Percentiles rank a stretch among this genome's conserved stretches.
phyloP scores from a whole-genome alignment of 805 yeast genomes.

The Cephaloascus albidus region DNA sequence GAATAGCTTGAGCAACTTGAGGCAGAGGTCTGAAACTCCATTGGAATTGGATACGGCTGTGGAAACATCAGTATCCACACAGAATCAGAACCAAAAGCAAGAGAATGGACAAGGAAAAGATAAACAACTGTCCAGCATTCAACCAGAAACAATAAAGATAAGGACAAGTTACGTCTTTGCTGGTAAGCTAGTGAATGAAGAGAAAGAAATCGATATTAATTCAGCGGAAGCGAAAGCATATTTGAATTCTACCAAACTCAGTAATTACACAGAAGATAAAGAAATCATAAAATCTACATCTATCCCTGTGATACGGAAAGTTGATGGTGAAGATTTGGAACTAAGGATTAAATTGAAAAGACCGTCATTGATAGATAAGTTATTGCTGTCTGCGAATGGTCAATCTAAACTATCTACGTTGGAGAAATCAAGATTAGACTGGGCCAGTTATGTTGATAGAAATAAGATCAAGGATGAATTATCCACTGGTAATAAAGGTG shows the following conservation, averaged over 20 bases:
- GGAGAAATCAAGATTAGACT: slow-evolving; percentile 88
- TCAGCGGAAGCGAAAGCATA: slow-evolving; percentile 88
- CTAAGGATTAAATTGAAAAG: slow-evolving; percentile 57
- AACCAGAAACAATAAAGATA: slow-evolving; percentile 54
- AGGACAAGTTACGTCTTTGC: slow-evolving; percentile 82
- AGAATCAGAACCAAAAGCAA: neutral
- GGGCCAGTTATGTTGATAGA: slow-evolving; percentile 90
- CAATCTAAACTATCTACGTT: slow-evolving; percentile 75
- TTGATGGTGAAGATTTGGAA: slow-evolving; percentile 19
- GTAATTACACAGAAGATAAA: slow-evolving; percentile 5
- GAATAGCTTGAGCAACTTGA: slow-evolving; percentile 16
- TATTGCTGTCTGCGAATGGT: slow-evolving; percentile 57
- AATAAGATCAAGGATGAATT: slow-evolving; percentile 80
- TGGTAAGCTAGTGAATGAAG: slow-evolving; percentile 71
- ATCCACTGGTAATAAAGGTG: slow-evolving; percentile 73
- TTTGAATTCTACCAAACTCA: slow-evolving; percentile 41
- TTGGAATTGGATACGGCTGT: neutral
- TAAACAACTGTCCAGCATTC: slow-evolving; percentile 5
- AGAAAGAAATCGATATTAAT: slow-evolving; percentile 62
- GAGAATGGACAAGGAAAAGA: no score
- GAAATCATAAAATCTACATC: slow-evolving; percentile 12
- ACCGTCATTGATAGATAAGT: slow-evolving; percentile 68
- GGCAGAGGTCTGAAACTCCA: neutral
- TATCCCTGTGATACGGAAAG: slow-evolving; percentile 21
- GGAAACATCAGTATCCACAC: neutral